Percentiles rank a stretch among this genome's conserved stretches.
Conservation (phyloP, 139 green algal species). For the Nannochloris sp. region DNA sequence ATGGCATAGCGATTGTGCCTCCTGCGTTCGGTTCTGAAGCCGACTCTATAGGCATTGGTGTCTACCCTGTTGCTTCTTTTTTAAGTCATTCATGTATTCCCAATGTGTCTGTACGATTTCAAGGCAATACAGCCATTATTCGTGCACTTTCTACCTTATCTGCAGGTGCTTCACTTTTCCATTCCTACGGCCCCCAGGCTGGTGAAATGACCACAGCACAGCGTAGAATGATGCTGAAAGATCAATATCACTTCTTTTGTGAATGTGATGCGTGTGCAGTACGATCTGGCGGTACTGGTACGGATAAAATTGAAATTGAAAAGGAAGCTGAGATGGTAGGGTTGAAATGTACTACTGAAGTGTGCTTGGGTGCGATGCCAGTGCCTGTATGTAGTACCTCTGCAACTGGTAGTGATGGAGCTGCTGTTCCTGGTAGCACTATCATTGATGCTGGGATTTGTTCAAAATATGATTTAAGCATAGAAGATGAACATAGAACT, state of each 20-base stretch:
- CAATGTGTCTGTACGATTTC: conserved; percentile 26
- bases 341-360: neutral
- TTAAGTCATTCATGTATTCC: conserved; percentile 28
- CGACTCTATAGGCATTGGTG: conserved; percentile 7
- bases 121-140: conserved; percentile 2
- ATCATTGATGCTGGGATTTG: too few relatives aligned
- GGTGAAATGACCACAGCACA: conserved; percentile 17
- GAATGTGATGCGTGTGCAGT: conserved; percentile 11
- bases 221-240: neutral
- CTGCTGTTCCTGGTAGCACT: too few relatives aligned
- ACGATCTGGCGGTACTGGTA: too few relatives aligned
- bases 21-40: neutral
- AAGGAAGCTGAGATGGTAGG: neutral
- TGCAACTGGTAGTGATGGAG: too few relatives aligned
- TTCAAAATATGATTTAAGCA: too few relatives aligned
- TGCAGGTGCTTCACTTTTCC: conserved; percentile 3
- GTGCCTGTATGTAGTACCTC: too few relatives aligned
- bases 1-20: conserved; percentile 27
- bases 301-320: too few relatives aligned
- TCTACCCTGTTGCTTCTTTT: conserved; percentile 20
- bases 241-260: conserved; percentile 34
- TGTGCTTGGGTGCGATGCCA: conserved; percentile 8
- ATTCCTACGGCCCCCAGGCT: conserved; percentile 32
- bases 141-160: neutral
- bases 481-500: too few relatives aligned